Evolutionary conservation across 1,284 basidiomycete species (phyloP), one percentile per base, ranked within the genome.

Genomic region (Cryptococcus hybrid): DNA sequence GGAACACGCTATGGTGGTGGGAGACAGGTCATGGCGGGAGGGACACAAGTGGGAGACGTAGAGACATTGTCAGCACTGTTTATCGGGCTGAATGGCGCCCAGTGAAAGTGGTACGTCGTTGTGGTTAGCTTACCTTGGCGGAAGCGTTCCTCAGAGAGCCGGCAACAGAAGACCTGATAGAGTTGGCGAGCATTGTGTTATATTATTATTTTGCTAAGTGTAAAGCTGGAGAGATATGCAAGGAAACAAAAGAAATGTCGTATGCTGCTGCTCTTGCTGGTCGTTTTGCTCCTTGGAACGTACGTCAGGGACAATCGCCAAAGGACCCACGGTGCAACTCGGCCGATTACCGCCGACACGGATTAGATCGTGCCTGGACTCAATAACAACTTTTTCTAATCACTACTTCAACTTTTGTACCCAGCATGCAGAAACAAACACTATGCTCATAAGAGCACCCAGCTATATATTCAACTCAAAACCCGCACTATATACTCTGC

Each of bases 161-260:
- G 47, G 68, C 60, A 51, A 64, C 63, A 15, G 68, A 68, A 18
- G 65, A 61, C 57, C 67, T 61, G 51, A 73, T 46, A 39, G 71
- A 60, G 48, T 59, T 58, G 57, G 72, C 47, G 61, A 74, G 51
- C 70, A 74, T 74, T 52, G 53, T 65, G 24, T 24, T 24, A 24
- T 24, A 3, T 24, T 24, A 24, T 24, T 24, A 24, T 24, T 24
- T 43, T 24, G 44, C 9, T 39, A 43, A 37, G 36, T 48, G 24
- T 42, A 51, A 40, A 48, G 38, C 15, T 49, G 44, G 13, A 44
- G 43, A 56, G 46, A 55, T 35, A 50, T 46, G 50, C 51, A n/a
- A 42, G 46, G n/a, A n/a, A 47, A n/a, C 7, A 15, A 38, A 38
- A 55, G 15, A 52, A 47, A 39, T 24, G 35, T 34, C 13, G 36